These are phyloP conservation scores for Daedalea quercina DNA, from an alignment of 768 basidiomycete species.

Conservation along the genomic window DNA sequence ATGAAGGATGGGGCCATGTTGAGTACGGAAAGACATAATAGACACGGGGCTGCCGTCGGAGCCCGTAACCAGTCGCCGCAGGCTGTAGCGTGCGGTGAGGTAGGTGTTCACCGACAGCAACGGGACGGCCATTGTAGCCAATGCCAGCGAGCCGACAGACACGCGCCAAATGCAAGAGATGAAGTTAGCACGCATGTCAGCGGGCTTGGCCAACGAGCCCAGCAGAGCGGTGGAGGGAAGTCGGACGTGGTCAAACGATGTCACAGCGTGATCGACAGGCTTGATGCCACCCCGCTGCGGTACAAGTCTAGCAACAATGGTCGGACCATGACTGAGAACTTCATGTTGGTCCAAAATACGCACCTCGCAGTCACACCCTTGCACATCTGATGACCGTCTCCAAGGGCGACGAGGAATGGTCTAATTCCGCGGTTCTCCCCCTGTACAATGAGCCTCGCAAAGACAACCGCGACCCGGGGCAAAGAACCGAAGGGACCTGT, in stretches of 20 bases:
- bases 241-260: slow-evolving; percentile 24
- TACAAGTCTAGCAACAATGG: slow-evolving; percentile 14
- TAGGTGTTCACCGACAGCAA: slow-evolving; percentile 38
- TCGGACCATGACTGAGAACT: not conserved
- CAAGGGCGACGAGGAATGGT: slow-evolving; percentile 33
- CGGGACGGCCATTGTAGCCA: slow-evolving; percentile 21
- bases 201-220: slow-evolving; percentile 16
- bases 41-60: slow-evolving; percentile 36
- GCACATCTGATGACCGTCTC: slow-evolving; percentile 33
- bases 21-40: slow-evolving; percentile 58
- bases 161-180: slow-evolving; percentile 25
- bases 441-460: slow-evolving; percentile 31
- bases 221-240: slow-evolving; percentile 23
- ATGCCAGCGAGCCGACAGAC: slow-evolving; percentile 25
- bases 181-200: slow-evolving; percentile 18
- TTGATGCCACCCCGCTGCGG: slow-evolving; percentile 24
- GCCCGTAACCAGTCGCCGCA: slow-evolving; percentile 45
- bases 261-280: slow-evolving; percentile 31
- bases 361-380: slow-evolving; percentile 22
- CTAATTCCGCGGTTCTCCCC: slow-evolving; percentile 30
- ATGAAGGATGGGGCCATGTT: slow-evolving; percentile 52
- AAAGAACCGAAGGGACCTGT: slow-evolving; percentile 28
- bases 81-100: slow-evolving; percentile 52
- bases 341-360: not conserved
- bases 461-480: slow-evolving; percentile 33